Evolutionary conservation across 305 asterid genomes (phyloP).

Genomic region (Caryopteris hybrid): DNA sequence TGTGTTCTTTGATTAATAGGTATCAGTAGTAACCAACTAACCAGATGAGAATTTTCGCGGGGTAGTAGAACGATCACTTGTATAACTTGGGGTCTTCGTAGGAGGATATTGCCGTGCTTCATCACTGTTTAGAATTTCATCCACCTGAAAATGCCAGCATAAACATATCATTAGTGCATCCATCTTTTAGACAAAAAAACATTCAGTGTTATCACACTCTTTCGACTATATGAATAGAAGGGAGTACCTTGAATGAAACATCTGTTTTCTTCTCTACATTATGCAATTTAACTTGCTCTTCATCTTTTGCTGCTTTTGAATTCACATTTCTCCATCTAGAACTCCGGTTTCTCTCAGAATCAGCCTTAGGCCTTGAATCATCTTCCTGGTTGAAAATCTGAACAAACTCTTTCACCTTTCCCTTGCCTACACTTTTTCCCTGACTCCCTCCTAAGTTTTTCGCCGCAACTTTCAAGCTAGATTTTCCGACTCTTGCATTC

Average conservation of each 20-base stretch:
- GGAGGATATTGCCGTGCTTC: constrained; percentile 29
- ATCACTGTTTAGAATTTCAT: constrained; percentile 25
- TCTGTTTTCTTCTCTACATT: constrained; percentile 34
- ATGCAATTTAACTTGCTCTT: constrained; percentile 29
- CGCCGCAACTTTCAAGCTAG: constrained; percentile 23
- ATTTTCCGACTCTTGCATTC: constrained; percentile 17
- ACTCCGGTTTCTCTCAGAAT: constrained; percentile 32
- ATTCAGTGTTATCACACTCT: no score
- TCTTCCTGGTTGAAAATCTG: constrained; percentile 66
- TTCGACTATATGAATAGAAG: not conserved
- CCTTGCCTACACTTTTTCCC: constrained; percentile 40
- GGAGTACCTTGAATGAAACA: constrained; percentile 39
- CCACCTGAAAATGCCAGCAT: constrained; percentile 33
- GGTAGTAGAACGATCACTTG: constrained; percentile 24
- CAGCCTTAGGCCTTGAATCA: constrained; percentile 32
- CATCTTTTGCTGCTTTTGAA: constrained; percentile 21
- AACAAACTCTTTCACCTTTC: constrained; percentile 74
- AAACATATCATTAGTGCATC: not conserved
- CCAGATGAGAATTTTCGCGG: constrained; percentile 35
- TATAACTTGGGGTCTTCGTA: no score
- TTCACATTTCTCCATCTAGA: constrained; percentile 37
- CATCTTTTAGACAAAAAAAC: not conserved
- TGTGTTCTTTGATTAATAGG: no score
- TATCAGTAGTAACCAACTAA: no score
- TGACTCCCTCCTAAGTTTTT: constrained; percentile 25